Base-by-base conservation (phyloP, 768 basidiomycete species). In the Termitomyces sp. region DNA sequence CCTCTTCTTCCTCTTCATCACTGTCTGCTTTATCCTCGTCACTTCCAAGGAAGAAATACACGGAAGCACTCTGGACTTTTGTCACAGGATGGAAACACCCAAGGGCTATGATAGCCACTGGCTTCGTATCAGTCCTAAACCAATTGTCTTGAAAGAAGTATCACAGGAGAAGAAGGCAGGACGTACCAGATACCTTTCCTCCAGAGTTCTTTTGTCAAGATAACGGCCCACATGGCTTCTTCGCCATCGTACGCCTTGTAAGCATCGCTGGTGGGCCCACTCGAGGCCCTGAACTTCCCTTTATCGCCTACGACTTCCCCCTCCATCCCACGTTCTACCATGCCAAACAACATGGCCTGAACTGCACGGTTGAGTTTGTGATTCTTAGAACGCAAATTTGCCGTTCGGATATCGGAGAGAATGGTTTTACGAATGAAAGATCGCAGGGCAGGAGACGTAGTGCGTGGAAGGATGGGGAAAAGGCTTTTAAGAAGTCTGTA, bases 161-260 rank as follows among this genome's bases (percentile, higher is more conserved):
- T 12, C 1, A 44, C 51, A 17, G 26, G 22, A 26, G 11, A 43
- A 45, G 11, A 35, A 40, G 34, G 32, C 15, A 26, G 17, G 28
- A 69, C 76, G 19, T 54, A 87, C 93, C 97, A 99, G 26, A 94
- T 81, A 40, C 85, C 83, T 71, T 95, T 98, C 66, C 82, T 81
- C 97, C 96, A 98, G 14, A 98, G 76, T 63, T 98, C 94, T 68
- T 90, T 90, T 17, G 93, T 90, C 52, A 98, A 71, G 42, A 95
- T 87, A 48, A 99, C 85, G 4, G 97, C 96, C 95, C 96, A 98
- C 85, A 97, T 90, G 2, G 95, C 94, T 62, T 98, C 97, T 32
- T 93, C 90, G 2, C 85, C 83, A 47, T 74, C 77, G 53, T 72
- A 69, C 28, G 71, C 68, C 12, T 70, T 68, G 12, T 70, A 66